Conservation (phyloP, 257 asterid genomes). For the Solanum piurae region DNA sequence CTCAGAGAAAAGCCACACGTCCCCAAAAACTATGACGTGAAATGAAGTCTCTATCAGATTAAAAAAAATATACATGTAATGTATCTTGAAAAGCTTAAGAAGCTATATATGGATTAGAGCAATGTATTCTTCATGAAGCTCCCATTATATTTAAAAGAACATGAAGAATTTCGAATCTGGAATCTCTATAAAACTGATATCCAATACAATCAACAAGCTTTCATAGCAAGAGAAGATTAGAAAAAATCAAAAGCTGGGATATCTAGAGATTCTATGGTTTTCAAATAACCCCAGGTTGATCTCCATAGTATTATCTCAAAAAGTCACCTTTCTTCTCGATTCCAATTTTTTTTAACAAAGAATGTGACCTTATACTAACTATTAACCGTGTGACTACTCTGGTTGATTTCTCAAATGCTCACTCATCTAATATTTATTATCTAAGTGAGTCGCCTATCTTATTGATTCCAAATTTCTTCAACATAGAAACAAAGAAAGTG, state of each 20-base stretch:
- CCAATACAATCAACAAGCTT: background rate
- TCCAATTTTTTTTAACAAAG: background rate
- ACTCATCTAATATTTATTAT: background rate
- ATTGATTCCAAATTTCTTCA: background rate
- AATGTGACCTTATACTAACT: background rate
- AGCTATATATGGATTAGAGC: background rate
- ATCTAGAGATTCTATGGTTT: background rate
- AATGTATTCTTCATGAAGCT: background rate
- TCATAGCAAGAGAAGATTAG: background rate
- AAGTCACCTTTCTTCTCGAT: background rate
- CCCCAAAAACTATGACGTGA: background rate
- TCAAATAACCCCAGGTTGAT: background rate
- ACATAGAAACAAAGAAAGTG: background rate
- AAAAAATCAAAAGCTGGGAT: background rate
- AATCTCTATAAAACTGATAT: background rate
- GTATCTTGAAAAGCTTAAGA: background rate
- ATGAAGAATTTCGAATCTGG: background rate
- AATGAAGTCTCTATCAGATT: background rate
- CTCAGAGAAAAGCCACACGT: background rate
- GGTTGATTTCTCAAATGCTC: background rate
- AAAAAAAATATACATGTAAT: background rate
- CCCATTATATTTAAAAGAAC: background rate
- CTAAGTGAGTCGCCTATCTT: background rate
- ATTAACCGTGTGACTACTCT: too few species aligned
- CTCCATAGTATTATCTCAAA: background rate